These are phyloP conservation scores for Margaritispora aquatica DNA, from an alignment of 495 filamentous ascomycete genomes.

Conservation along the genomic window DNA sequence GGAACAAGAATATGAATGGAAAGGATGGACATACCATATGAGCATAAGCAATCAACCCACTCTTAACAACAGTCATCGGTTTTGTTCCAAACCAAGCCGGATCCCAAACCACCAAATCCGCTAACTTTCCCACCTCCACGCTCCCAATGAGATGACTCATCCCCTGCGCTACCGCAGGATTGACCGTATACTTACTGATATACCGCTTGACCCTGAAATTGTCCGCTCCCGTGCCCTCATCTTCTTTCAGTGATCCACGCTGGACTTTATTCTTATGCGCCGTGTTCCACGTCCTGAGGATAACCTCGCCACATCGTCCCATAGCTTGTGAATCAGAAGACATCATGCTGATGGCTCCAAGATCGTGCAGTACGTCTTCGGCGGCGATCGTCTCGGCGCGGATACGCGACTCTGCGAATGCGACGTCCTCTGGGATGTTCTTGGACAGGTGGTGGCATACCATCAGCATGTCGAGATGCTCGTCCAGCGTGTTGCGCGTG, in stretches of 20 bases:
- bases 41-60: constrained; percentile 79
- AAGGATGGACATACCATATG: constrained; percentile 62
- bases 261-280: constrained; percentile 97
- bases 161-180: constrained; percentile 89
- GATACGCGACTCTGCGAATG: constrained; percentile 93
- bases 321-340: constrained; percentile 94
- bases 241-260: constrained; percentile 68
- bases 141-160: constrained; percentile 88
- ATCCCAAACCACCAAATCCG: constrained; percentile 87
- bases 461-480: constrained; percentile 99
- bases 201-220: constrained; percentile 94
- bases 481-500: constrained; percentile 89
- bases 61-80: constrained; percentile 78
- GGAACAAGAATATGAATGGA: too few relatives aligned
- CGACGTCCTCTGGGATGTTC: constrained; percentile 92
- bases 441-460: constrained; percentile 92
- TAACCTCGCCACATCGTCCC: constrained; percentile 94
- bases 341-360: constrained; percentile 99
- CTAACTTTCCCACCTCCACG: constrained; percentile 84
- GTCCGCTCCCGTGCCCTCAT: constrained; percentile 76
- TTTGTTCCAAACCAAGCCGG: constrained; percentile 85
- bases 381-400: constrained; percentile 95
- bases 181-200: constrained; percentile 95
- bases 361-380: constrained; percentile 93
- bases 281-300: constrained; percentile 94